A percentile compares a stretch with the other conserved stretches of the same genome.
Evolutionary conservation across 2,329 filamentous ascomycete genomes (phyloP).

Genomic region (Ambrosiella cleistominuta): DNA sequence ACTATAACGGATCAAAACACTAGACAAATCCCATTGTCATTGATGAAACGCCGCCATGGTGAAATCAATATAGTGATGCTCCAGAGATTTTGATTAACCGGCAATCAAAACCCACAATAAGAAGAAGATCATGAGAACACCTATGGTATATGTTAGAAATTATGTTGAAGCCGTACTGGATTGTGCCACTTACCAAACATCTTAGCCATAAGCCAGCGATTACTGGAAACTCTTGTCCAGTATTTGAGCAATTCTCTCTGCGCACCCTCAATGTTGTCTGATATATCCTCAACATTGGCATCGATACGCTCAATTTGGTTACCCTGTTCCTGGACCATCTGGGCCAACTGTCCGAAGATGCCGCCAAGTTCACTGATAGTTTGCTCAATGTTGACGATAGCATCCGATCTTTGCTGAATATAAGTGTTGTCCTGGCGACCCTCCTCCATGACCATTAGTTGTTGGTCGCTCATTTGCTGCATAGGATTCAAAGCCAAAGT

Average conservation of each 20-base stretch:
- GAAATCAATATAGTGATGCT: neutral
- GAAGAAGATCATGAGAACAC: constrained; percentile 90
- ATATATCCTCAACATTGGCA: constrained; percentile 92
- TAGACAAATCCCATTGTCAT: neutral
- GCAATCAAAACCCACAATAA: constrained; percentile 55
- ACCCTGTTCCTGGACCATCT: constrained; percentile 93
- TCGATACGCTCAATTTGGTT: constrained; percentile 97
- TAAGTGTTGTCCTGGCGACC: constrained; percentile 78
- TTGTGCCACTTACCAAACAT: constrained; percentile 27
- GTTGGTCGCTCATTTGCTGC: constrained; percentile 47
- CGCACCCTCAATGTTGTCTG: constrained; percentile 94
- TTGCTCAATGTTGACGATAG: constrained; percentile 89
- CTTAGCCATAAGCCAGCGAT: constrained; percentile 83
- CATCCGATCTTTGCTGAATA: constrained; percentile 83
- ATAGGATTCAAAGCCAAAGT: constrained; percentile 65
- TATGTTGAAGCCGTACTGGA: neutral
- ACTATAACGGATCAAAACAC: neutral
- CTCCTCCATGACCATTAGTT: constrained; percentile 84
- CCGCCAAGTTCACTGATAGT: constrained; percentile 80
- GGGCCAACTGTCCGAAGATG: constrained; percentile 85
- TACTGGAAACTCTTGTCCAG: constrained; percentile 84
- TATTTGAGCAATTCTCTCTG: constrained; percentile 93
- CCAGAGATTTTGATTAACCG: constrained; percentile 21
- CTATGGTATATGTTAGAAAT: constrained; percentile 23
- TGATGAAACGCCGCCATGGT: neutral